Base-by-base conservation (phyloP, 2,329 filamentous ascomycete genomes). In the Berkeleyomyces basicola region DNA sequence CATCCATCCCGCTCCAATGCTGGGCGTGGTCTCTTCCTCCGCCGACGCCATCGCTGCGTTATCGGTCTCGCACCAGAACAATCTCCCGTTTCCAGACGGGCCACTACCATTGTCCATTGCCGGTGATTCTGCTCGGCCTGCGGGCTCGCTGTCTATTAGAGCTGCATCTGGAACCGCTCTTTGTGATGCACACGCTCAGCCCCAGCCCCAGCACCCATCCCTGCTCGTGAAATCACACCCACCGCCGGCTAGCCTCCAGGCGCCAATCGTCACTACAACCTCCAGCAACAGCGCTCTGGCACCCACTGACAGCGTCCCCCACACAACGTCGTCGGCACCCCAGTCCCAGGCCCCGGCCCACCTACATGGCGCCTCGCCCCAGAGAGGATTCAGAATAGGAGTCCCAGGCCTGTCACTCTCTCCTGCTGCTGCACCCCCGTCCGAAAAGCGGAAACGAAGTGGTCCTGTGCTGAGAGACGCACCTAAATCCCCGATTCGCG, bases 401-500 rank as follows among this genome's bases (percentile, higher is more conserved):
- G 51, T 36, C 39, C 33, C 33, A 55, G 33, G 51, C 51, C 51
- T 55, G 51, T 55, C 31, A 37, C 51, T 55, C 51, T 9, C 49
- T 33, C n/a, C 49, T 53, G 10, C 47, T 51, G 36, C 47, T 33
- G 23, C 49, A 36, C 49, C 49, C 49, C 37, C 51, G 51, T 36
- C 51, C 33, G 51, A 55, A 55, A 55, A 55, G 51, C 51, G 51
- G 51, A 55, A 55, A 55, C 51, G 33, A 55, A 73, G 74, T 59
- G 74, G 75, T 23, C 74, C 78, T 33, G 74, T 75, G 64, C 72
- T 82, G 64, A 76, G 77, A 65, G 76, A 78, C 59, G 75, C 76
- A 14, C 81, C 81, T 39, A 74, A 78, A 37, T 83, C 82, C 47
- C 81, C 82, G 16, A 79, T 82, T 63, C 76, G 74, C 63, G 75